Evolutionary conservation across 2,329 filamentous ascomycete species (phyloP), one percentile per base, ranked within the genome.

Genomic region (Rhynchosporium secalis): DNA sequence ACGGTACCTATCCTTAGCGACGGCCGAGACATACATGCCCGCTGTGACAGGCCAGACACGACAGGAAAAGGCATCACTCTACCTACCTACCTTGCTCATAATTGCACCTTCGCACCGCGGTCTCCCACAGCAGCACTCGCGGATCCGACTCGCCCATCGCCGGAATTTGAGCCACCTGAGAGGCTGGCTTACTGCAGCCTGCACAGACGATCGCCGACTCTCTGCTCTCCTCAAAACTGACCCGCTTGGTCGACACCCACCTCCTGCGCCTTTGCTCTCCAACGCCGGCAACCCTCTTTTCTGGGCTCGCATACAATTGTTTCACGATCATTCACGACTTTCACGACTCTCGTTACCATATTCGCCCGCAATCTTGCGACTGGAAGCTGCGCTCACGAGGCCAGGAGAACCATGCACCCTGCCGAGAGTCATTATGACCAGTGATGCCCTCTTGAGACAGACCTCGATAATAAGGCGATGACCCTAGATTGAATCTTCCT

Each of bases 111-210:
- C 12, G 26, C 38, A 56, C 52, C 38, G 38, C 52, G 52, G 52
- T 45, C 52, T 45, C 20, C 45, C 29, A 55, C 54, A 57, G 41
- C 41, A 33, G 13, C 41, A 33, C 38, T n/a, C 45, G 40, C 45
- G 45, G 51, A 58, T 58, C 56, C 56, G 43, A 48, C 56, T 58
- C 56, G 56, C 47, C 51, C 46, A 20, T 47, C 40, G 43, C 55
- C 40, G 33, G 55, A 43, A 49, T 20, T 20, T 15, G 46, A 59
- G 29, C 36, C 41, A 51, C 47, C 48, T 46, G 59, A 65, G 56
- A 63, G 65, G 62, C 65, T 64, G 59, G 54, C 66, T 65, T 62
- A 54, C 52, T 65, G 62, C 66, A 68, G 66, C 56, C 60, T 56
- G 36, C 45, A 48, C 47, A 43, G 59, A 48, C 58, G 58, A 60